A percentile compares a stretch with the other conserved stretches of the same genome.
Conservation (phyloP, 1,284 basidiomycete species). For the Tilletia horrida region DNA sequence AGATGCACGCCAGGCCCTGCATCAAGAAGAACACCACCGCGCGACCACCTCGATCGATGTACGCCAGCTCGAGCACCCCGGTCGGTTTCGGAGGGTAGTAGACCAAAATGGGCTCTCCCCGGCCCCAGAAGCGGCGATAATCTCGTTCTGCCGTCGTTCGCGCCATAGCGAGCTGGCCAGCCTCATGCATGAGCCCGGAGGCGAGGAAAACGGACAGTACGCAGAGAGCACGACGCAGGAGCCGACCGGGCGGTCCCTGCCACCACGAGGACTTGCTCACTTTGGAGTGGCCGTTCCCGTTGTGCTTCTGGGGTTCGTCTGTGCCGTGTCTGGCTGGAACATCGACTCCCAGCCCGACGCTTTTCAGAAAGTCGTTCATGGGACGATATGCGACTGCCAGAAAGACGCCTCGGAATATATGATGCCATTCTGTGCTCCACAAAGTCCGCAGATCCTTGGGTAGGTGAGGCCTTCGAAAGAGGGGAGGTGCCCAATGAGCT, state of each 20-base stretch:
- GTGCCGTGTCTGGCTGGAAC: not conserved
- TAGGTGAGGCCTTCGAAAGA: not conserved
- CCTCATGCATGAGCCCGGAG: slow-evolving; percentile 31
- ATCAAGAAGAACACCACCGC: slow-evolving; percentile 7
- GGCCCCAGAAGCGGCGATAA: not conserved
- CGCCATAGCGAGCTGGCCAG: slow-evolving; percentile 23
- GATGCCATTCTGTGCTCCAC: slow-evolving; percentile 5
- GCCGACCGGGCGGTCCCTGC: slow-evolving; percentile 16
- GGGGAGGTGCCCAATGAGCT: not conserved
- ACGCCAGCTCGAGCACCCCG: not conserved
- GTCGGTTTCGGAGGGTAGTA: not conserved
- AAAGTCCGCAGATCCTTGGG: slow-evolving; percentile 2
- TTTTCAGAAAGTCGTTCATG: not conserved
- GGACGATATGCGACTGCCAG: slow-evolving; percentile 1
- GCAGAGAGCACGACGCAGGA: slow-evolving; percentile 17
- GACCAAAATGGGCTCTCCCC: not conserved
- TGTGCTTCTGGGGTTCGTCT: not conserved
- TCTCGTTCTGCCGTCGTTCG: slow-evolving; percentile 14
- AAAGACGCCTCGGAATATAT: not conserved
- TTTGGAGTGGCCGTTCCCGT: not conserved
- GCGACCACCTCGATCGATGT: slow-evolving; percentile 3
- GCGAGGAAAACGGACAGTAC: slow-evolving; percentile 23
- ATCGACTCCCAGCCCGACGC: not conserved
- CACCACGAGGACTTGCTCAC: not conserved
- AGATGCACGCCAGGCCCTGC: slow-evolving; percentile 8